Evolutionary conservation across 108 stramenopile species (phyloP), one percentile per base, ranked within the genome.

Genomic region (Fragilariopsis cylindrus): DNA sequence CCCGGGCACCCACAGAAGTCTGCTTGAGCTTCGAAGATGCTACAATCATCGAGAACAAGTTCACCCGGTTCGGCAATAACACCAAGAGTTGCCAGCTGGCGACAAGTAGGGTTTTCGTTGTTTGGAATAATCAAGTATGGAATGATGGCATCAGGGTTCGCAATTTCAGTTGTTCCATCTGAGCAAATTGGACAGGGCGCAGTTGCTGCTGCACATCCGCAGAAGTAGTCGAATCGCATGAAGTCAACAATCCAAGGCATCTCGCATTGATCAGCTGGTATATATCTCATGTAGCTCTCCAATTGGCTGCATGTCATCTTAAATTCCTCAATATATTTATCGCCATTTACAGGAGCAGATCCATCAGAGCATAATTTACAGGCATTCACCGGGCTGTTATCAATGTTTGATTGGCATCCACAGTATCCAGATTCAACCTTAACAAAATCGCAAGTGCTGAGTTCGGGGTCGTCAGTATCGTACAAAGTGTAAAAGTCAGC

Each of bases 351-450:
- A 9, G 64, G 3, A 13, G 52, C 44, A 7, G n/a, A 7, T 44
- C 65, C 74, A 57, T 56, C n/a, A 43, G 54, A 13, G 64, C 74
- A 74, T 40, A 74, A 54, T 18, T 39, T 74, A 48, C 74, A 74
- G 13, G 74, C 64, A 11, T 53, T 74, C 2, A 53, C 70, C 3
- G 56, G 70, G 19, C n/a, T 3, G 30, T 5, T 57, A 11, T 68
- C 67, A 19, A n/a, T 16, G 4, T 41, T 19, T 30, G n/a, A n/a
- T n/a, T 67, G 11, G 60, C 77, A 78, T 39, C 77, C 77, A 58
- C 77, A 78, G 42, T 72, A 78, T 5, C 65, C 56, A 18, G 77
- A 60, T 57, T 78, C 70, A 13, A 70, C 65, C 44, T 69, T 15
- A 9, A 72, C 71, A 58, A 72, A 49, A n/a, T 57, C 65, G 48